Evolutionary conservation across 768 basidiomycete genomes (phyloP).

Genomic region (Suillus bovinus): DNA sequence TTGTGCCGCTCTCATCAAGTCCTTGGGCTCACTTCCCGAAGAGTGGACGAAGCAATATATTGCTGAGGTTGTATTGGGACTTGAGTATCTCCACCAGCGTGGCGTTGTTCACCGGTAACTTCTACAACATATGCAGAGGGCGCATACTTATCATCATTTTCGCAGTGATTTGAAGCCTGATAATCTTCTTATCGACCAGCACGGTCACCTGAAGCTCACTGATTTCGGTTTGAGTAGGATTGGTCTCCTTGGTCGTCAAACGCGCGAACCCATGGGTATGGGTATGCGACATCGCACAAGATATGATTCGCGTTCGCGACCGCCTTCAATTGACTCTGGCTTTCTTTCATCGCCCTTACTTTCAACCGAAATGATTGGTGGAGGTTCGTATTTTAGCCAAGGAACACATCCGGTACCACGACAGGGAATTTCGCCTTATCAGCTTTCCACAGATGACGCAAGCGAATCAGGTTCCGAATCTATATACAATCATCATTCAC

Average conservation of each 20-base stretch:
- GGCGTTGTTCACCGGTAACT: slow-evolving; percentile 95
- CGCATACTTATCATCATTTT: slow-evolving; percentile 5
- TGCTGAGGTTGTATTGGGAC: slow-evolving; percentile 91
- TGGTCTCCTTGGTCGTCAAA: slow-evolving; percentile 97
- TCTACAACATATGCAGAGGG: background rate
- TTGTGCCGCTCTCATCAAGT: slow-evolving; percentile 96
- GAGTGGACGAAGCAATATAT: slow-evolving; percentile 97
- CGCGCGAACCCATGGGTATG: slow-evolving; percentile 57
- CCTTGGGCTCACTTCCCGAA: slow-evolving; percentile 88
- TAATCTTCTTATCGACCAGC: slow-evolving; percentile 94
- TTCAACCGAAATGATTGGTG: slow-evolving; percentile 49
- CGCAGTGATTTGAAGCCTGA: slow-evolving; percentile 94
- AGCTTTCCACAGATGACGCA: slow-evolving; percentile 73
- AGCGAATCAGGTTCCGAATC: slow-evolving; percentile 86
- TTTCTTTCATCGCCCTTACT: slow-evolving; percentile 79
- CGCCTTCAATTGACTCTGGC: slow-evolving; percentile 79
- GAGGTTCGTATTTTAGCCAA: slow-evolving; percentile 82
- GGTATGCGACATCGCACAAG: slow-evolving; percentile 54
- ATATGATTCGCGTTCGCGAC: slow-evolving; percentile 70
- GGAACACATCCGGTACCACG: slow-evolving; percentile 61
- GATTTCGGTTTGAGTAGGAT: slow-evolving; percentile 97
- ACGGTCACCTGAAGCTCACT: slow-evolving; percentile 96
- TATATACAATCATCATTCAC: slow-evolving; percentile 63
- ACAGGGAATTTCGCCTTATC: slow-evolving; percentile 63
- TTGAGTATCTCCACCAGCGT: slow-evolving; percentile 95